Conservation (phyloP, 1,139 yeast species). For the Kodamaea anthophila region DNA sequence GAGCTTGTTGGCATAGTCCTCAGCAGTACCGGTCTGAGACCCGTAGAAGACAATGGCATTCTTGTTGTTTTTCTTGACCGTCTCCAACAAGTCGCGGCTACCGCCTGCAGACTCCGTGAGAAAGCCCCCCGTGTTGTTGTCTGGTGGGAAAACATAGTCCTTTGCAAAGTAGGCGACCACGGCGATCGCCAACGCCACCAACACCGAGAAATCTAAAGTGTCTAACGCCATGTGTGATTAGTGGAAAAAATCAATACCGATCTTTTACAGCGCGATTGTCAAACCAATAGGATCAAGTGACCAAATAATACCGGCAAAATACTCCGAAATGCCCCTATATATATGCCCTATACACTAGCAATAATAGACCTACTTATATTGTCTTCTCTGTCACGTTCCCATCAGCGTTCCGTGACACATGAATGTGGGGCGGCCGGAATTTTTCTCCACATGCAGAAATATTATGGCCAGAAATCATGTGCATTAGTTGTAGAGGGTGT, state of each 20-base stretch:
- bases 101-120: constrained; percentile 26
- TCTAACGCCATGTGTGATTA: constrained; percentile 44
- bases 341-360: no score
- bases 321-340: no score
- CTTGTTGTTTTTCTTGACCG: constrained; percentile 58
- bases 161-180: constrained; percentile 62
- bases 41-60: constrained; percentile 82
- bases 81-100: constrained; percentile 60
- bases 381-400: no score
- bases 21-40: constrained; percentile 99
- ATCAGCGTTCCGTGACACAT: no score
- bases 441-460: no score
- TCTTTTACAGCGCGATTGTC: no score
- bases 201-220: constrained; percentile 63
- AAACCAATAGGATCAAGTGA: no score
- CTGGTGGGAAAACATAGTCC: constrained; percentile 47
- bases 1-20: constrained; percentile 87
- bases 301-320: no score
- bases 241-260: constrained; percentile 3
- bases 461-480: no score
- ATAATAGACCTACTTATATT: no score
- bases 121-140: constrained; percentile 33
- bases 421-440: no score
- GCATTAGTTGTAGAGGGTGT: no score
- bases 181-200: constrained; percentile 59